phyloP scores from a whole-genome alignment of 2,329 filamentous ascomycete genomes.

The Trichophyton verrucosum region DNA sequence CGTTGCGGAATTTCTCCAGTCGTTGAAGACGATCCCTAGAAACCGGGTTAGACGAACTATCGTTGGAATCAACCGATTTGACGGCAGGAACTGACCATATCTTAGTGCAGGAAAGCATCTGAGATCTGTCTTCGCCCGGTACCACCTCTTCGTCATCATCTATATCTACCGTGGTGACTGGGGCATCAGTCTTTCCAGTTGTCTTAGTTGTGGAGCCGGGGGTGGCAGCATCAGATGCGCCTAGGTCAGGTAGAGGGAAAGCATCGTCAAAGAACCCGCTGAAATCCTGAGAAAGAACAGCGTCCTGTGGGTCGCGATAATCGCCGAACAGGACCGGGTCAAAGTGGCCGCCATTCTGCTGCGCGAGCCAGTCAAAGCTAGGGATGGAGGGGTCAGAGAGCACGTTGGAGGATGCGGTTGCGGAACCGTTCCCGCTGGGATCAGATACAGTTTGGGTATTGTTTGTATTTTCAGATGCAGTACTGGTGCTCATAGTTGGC shows the following conservation, averaged over 20 bases:
- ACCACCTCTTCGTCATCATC: slow-evolving; percentile 59
- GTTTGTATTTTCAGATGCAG: neutral
- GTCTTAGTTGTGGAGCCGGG: slow-evolving; percentile 17
- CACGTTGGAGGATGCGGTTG: neutral
- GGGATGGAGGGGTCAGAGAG: slow-evolving; percentile 9
- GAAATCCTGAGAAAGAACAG: slow-evolving; percentile 58
- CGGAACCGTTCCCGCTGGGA: slow-evolving; percentile 9
- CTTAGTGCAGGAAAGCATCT: slow-evolving; percentile 72
- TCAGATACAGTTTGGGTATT: neutral
- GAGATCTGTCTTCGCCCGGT: slow-evolving; percentile 46
- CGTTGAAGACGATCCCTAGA: slow-evolving; percentile 77
- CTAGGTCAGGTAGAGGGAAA: slow-evolving; percentile 64
- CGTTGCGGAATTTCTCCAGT: slow-evolving; percentile 75
- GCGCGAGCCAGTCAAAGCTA: slow-evolving; percentile 55
- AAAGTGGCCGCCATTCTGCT: slow-evolving; percentile 74
- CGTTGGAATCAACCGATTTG: neutral
- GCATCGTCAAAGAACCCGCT: slow-evolving; percentile 65
- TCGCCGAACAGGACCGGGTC: slow-evolving; percentile 85
- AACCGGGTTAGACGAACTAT: slow-evolving; percentile 4
- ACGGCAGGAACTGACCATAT: slow-evolving; percentile 59
- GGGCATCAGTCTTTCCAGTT: slow-evolving; percentile 53
- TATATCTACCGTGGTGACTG: slow-evolving; percentile 58
- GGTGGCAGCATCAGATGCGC: slow-evolving; percentile 37
- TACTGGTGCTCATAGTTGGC: neutral
- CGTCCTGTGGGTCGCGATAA: slow-evolving; percentile 83